Conservation (phyloP, 2,329 filamentous ascomycete genomes). For the Penicillium sp. region DNA sequence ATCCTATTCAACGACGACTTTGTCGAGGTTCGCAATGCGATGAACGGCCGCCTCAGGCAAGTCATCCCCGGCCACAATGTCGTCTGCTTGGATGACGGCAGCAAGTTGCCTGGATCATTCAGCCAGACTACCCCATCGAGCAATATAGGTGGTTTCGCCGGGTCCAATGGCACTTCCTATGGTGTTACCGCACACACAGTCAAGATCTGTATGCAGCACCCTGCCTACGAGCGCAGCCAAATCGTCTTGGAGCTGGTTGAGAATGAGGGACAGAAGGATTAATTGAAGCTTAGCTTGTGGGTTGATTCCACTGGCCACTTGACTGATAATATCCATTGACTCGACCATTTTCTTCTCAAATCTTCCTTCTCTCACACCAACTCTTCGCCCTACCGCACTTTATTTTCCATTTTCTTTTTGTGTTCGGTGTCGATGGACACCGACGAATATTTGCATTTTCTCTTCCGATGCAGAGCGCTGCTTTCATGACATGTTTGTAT, state of each 20-base stretch:
- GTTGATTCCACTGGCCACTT: background rate
- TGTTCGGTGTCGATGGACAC: background rate
- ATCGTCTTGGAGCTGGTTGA: slow-evolving; percentile 87
- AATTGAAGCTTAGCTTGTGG: background rate
- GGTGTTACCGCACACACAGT: slow-evolving; percentile 60
- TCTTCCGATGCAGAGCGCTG: slow-evolving; percentile 6
- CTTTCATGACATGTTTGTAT: slow-evolving; percentile 19
- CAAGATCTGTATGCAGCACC: slow-evolving; percentile 94
- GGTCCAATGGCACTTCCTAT: slow-evolving; percentile 32
- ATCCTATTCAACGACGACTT: slow-evolving; percentile 94
- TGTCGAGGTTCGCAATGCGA: slow-evolving; percentile 92
- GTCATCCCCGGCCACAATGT: slow-evolving; percentile 91
- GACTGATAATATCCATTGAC: background rate
- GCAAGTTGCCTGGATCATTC: slow-evolving; percentile 34
- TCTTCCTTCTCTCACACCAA: background rate
- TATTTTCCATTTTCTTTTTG: background rate
- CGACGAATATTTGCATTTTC: slow-evolving; percentile 1
- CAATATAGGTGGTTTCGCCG: slow-evolving; percentile 33
- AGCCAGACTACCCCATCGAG: slow-evolving; percentile 37
- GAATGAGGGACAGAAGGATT: slow-evolving; percentile 73
- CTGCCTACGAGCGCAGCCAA: slow-evolving; percentile 75
- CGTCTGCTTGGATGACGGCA: slow-evolving; percentile 79
- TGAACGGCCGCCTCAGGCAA: slow-evolving; percentile 88
- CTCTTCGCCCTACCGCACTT: background rate
- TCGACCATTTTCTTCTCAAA: background rate